Percentiles rank a stretch among this genome's conserved stretches.
These are phyloP conservation scores for Russula olivacea DNA, from an alignment of 768 basidiomycete genomes.

Conservation along the genomic window DNA sequence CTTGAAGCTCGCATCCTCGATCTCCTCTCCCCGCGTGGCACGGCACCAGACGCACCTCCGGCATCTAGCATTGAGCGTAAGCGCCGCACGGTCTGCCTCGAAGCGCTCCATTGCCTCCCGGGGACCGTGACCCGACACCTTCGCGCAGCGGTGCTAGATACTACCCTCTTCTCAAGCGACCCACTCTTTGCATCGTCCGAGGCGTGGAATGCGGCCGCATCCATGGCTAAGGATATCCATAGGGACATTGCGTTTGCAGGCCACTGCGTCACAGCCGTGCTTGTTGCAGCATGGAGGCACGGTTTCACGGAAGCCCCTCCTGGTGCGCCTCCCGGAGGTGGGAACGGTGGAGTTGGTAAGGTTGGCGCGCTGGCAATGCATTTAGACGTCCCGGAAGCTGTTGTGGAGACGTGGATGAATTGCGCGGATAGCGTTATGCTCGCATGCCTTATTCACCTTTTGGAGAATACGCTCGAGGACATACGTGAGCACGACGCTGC, in stretches of 20 bases:
- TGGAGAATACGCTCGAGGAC: constrained; percentile 6
- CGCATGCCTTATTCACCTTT: constrained; percentile 7
- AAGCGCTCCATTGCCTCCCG: constrained; percentile 17
- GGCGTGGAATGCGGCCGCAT: constrained; percentile 5
- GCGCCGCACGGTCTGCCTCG: constrained; percentile 7
- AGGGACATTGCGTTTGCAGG: constrained; percentile 10
- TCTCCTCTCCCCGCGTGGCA: constrained; percentile 11
- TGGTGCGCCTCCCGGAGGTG: neutral
- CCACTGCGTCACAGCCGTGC: constrained; percentile 10
- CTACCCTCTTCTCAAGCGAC: neutral
- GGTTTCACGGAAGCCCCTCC: neutral
- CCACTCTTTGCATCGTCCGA: constrained; percentile 14
- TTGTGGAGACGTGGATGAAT: constrained; percentile 1
- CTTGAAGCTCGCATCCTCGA: constrained; percentile 19
- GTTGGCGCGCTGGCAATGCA: neutral
- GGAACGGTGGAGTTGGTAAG: too few relatives aligned
- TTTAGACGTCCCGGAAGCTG: neutral
- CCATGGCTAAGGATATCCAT: constrained; percentile 1
- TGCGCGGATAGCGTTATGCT: constrained; percentile 5
- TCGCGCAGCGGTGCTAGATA: neutral
- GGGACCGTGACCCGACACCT: constrained; percentile 4
- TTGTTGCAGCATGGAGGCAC: constrained; percentile 4
- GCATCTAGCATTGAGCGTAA: neutral
- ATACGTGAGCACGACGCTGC: neutral
- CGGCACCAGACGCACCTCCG: neutral